Evolutionary conservation across 73 alveolate genomes (phyloP).

Genomic region (Paraurostyla sp.): DNA sequence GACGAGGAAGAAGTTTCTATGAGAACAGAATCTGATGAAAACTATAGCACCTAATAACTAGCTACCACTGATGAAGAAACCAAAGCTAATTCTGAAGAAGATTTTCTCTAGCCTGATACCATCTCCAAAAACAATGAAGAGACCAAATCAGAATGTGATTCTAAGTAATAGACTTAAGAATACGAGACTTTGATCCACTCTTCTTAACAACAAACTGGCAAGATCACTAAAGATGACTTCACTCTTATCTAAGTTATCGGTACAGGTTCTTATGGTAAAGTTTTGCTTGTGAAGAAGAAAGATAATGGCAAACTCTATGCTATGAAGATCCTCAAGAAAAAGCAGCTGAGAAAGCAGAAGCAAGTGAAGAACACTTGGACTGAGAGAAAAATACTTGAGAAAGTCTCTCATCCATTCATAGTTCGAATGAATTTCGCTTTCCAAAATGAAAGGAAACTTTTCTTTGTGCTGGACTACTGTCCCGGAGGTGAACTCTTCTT

Average conservation of each 20-base stretch:
- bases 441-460: conserved; percentile 91
- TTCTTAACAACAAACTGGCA: neutral
- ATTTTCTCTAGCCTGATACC: neutral
- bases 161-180: neutral
- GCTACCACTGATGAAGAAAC: conserved; percentile 40
- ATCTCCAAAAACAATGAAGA: neutral
- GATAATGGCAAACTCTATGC: conserved; percentile 74
- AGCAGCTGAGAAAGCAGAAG: conserved; percentile 65
- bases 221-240: conserved; percentile 57
- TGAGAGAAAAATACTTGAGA: conserved; percentile 68
- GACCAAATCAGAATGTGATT: neutral
- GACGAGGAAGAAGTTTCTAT: neutral
- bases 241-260: conserved; percentile 69
- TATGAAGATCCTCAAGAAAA: conserved; percentile 85
- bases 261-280: conserved; percentile 84
- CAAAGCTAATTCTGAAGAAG: conserved; percentile 48
- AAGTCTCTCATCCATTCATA: conserved; percentile 77
- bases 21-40: conserved; percentile 10
- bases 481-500: conserved; percentile 96
- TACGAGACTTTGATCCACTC: neutral
- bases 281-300: conserved; percentile 76
- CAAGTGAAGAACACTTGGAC: conserved; percentile 74
- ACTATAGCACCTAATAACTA: neutral
- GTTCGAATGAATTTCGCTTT: conserved; percentile 90
- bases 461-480: conserved; percentile 96